These are phyloP conservation scores for Pseudomonodictys pantanalensis DNA, from an alignment of 495 filamentous ascomycete genomes.

Conservation along the genomic window DNA sequence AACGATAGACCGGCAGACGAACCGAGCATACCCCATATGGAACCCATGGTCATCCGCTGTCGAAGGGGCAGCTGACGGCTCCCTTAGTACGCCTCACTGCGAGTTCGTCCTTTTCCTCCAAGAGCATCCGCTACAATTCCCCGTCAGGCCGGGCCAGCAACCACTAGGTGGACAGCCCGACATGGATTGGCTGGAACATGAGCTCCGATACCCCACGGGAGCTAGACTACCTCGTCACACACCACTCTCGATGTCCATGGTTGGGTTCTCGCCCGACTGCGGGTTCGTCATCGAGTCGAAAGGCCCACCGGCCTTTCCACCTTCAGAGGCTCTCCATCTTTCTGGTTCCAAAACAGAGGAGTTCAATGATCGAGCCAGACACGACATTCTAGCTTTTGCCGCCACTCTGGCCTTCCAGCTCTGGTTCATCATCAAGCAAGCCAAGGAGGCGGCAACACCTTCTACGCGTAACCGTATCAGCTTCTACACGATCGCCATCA, in stretches of 20 bases:
- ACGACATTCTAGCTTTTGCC: slow-evolving; percentile 65
- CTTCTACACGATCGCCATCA: slow-evolving; percentile 78
- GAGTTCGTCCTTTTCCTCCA: slow-evolving; percentile 88
- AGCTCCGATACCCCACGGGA: slow-evolving; percentile 81
- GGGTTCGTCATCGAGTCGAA: slow-evolving; percentile 87
- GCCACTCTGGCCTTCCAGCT: slow-evolving; percentile 66
- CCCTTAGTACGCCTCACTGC: slow-evolving; percentile 68
- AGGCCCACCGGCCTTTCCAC: slow-evolving; percentile 68
- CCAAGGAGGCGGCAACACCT: slow-evolving; percentile 90
- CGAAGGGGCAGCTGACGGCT: slow-evolving; percentile 54
- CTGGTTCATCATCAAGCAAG: slow-evolving; percentile 72
- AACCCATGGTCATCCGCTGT: slow-evolving; percentile 63
- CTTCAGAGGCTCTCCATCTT: slow-evolving; percentile 64
- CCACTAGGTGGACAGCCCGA: slow-evolving; percentile 38
- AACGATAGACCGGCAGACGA: slow-evolving; percentile 61
- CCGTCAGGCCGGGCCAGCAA: slow-evolving; percentile 18
- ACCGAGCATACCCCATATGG: slow-evolving; percentile 41
- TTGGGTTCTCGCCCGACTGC: slow-evolving; percentile 92
- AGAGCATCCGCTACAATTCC: slow-evolving; percentile 59
- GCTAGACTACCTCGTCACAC: slow-evolving; percentile 67
- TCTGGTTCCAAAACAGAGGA: slow-evolving; percentile 75
- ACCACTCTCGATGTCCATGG: slow-evolving; percentile 72
- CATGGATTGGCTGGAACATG: slow-evolving; percentile 71
- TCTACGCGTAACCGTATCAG: slow-evolving; percentile 89
- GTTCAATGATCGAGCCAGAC: slow-evolving; percentile 62